Conservation (phyloP, 2,329 filamentous ascomycete genomes). For the Trichoderma pleuroti region DNA sequence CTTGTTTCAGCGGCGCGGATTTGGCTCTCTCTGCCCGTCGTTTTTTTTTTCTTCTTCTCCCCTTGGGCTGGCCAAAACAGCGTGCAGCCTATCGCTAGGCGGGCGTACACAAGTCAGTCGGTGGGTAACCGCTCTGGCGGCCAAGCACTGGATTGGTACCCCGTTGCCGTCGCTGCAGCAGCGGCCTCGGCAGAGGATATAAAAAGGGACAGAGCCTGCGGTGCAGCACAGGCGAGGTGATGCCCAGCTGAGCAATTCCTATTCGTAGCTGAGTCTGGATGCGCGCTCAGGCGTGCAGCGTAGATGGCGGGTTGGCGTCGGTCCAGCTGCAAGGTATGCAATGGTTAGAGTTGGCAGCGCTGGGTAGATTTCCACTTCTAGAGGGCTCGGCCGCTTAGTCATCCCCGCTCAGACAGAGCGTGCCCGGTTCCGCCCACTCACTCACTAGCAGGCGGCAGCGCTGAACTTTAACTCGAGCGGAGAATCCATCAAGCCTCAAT, state of each 20-base stretch:
- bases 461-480: slow-evolving; percentile 1
- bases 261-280: slow-evolving; percentile 16
- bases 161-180: slow-evolving; percentile 1
- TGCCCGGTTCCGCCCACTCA: background rate
- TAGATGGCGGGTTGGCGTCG: slow-evolving; percentile 18
- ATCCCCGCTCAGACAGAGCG: background rate
- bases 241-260: background rate
- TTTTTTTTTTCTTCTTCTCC: background rate
- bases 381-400: slow-evolving; percentile 19
- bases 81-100: slow-evolving; percentile 4
- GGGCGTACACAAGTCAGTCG: slow-evolving; percentile 19
- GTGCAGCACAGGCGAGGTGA: background rate
- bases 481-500: background rate
- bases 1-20: background rate
- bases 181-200: slow-evolving; percentile 2
- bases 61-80: background rate
- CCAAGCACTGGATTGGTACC: slow-evolving; percentile 8
- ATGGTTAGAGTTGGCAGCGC: slow-evolving; percentile 37
- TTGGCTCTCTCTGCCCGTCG: background rate
- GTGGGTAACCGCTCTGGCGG: slow-evolving; percentile 15
- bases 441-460: background rate
- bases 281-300: slow-evolving; percentile 18
- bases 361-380: slow-evolving; percentile 31
- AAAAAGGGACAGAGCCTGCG: background rate
- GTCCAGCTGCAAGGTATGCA: slow-evolving; percentile 33